A percentile compares a stretch with the other conserved stretches of the same genome.
Evolutionary conservation across 106 monocot genomes (phyloP).

Genomic region (Hemerocallis citrina): DNA sequence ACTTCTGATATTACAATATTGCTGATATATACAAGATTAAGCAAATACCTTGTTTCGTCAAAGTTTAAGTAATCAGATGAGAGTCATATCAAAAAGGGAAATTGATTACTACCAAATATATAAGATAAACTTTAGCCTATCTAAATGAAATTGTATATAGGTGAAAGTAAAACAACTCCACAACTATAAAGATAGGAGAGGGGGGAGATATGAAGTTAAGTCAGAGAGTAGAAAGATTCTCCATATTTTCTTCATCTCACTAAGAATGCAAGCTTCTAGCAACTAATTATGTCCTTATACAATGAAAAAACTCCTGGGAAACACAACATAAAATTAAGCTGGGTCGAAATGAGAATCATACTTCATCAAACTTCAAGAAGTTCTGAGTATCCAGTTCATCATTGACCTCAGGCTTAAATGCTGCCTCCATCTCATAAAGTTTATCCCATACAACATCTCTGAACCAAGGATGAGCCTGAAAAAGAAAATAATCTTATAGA

Average conservation of each 20-base stretch:
- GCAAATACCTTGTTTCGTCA: background rate
- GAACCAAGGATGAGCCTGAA: slow-evolving; percentile 98
- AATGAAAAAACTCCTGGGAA: background rate
- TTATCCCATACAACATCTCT: slow-evolving; percentile 79
- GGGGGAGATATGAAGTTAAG: background rate
- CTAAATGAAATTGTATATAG: background rate
- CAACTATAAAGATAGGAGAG: background rate
- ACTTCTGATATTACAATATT: background rate
- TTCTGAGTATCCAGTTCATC: slow-evolving; percentile 91
- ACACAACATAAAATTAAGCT: background rate
- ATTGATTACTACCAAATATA: background rate
- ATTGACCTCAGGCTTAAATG: slow-evolving; percentile 94
- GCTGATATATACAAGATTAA: no score
- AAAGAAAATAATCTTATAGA: slow-evolving; percentile 19
- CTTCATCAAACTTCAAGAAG: slow-evolving; percentile 95
- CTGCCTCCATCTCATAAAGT: slow-evolving; percentile 92
- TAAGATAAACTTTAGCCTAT: background rate
- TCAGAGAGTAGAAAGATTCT: background rate
- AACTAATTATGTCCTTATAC: background rate
- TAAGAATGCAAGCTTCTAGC: background rate
- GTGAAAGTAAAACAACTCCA: background rate
- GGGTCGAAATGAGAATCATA: slow-evolving; percentile 20
- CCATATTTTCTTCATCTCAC: background rate
- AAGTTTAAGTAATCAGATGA: background rate
- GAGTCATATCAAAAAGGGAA: background rate